Base-by-base conservation (phyloP, 371 early-diverging fungal genomes). In the Mucor circinelloides region DNA sequence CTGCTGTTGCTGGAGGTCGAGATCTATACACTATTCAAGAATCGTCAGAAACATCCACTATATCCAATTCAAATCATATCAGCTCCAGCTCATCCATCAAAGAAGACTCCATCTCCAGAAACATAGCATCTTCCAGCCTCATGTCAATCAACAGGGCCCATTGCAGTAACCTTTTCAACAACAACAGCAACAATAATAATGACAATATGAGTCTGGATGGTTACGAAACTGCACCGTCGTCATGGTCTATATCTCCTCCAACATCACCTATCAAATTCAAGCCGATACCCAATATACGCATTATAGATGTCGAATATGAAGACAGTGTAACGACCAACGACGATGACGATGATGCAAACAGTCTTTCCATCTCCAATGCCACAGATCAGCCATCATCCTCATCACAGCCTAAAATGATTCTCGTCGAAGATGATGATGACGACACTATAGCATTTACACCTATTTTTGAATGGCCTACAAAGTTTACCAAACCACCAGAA, bases 21-120 rank as follows among this genome's bases (percentile, higher is more conserved):
- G 55, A 32, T 2, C 23, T 70, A 28, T 65, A 70, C 52, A 66
- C 63, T 4, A 70, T 70, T 17, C 52, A 44, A 28, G 71, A 70
- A 44, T 38, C 52, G 38, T 60, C 56, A 21, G 71, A 70, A 28
- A 23, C 30, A 17, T 57, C 23, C 5, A 38, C 36, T 8, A 38
- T 25, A 1, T 52, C 52, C 23, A 52, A 23, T 52, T 25, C 23
- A 0, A 52, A 9, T 15, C 6, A 52, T 3, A 27, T 3, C 27
- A 23, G 1, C 27, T 25, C 52, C 23, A 25, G 3, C 10, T 25
- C 27, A 27, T 52, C 52, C 12, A 52, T 52, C 15, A 52, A 52
- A 21, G 52, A 15, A 52, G 52, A 52, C 27, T 52, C 52, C 1
- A 27, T 27, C 15, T 13, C 52, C 13, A 25, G 15, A 52, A 27